Percentiles rank a stretch among this genome's conserved stretches.
Evolutionary conservation across 2,329 filamentous ascomycete genomes (phyloP).

Genomic region (Aspergillus pseudoglaucus): DNA sequence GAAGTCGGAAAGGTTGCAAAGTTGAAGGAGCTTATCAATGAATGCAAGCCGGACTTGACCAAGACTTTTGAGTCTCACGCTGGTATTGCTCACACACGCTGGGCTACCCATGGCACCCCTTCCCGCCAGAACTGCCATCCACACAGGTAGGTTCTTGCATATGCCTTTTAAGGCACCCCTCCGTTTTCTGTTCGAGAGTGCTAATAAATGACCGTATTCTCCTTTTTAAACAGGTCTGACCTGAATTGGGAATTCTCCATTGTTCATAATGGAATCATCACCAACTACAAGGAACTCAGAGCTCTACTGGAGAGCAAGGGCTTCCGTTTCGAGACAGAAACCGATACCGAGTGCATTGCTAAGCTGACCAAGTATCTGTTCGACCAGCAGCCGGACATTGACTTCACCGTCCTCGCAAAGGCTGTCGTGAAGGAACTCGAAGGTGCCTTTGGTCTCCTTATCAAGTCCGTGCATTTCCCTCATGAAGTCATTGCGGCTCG

Average conservation of each 20-base stretch:
- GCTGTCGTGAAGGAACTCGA: conserved; percentile 97
- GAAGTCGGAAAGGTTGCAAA: conserved; percentile 99
- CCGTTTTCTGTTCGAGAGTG: neutral
- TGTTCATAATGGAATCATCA: conserved; percentile 99
- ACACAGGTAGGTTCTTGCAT: conserved; percentile 63
- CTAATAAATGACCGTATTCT: neutral
- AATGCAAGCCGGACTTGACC: conserved; percentile 72
- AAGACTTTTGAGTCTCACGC: conserved; percentile 97
- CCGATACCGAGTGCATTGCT: conserved; percentile 97
- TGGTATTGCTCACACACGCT: conserved; percentile 97
- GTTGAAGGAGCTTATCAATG: conserved; percentile 85
- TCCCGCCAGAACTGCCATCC: conserved; percentile 96
- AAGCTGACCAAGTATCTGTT: conserved; percentile 98
- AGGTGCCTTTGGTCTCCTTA: conserved; percentile 90
- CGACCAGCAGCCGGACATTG: conserved; percentile 86
- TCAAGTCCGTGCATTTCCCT: conserved; percentile 98
- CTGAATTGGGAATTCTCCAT: conserved; percentile 92
- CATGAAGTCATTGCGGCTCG: conserved; percentile 96
- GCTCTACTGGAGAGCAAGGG: conserved; percentile 87
- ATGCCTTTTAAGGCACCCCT: too few relatives aligned
- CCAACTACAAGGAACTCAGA: conserved; percentile 99
- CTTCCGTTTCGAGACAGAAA: conserved; percentile 98
- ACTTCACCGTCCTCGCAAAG: conserved; percentile 95
- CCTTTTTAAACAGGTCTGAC: conserved; percentile 62
- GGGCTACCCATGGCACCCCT: conserved; percentile 94